Evolutionary conservation across 805 yeast species (phyloP).

Genomic region (Lachancea cidri): DNA sequence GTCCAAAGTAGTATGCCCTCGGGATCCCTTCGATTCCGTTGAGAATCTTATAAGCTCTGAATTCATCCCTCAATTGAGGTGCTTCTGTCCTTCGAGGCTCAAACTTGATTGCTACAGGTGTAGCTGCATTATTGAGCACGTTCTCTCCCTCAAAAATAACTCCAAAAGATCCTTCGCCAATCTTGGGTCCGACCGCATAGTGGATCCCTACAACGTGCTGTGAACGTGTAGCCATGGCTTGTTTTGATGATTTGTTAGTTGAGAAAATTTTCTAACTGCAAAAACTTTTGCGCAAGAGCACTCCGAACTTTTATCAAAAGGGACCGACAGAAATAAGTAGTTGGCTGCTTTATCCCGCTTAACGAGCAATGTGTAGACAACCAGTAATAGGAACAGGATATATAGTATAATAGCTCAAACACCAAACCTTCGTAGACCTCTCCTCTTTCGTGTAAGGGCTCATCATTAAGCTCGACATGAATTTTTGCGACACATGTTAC

Average conservation of each 20-base stretch:
- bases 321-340: too few relatives aligned
- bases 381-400: too few relatives aligned
- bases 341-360: too few relatives aligned
- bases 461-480: too few relatives aligned
- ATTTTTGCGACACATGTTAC: not conserved
- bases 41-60: constrained; percentile 68
- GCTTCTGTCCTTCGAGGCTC: constrained; percentile 80
- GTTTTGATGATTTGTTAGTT: not conserved
- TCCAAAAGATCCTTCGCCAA: constrained; percentile 86
- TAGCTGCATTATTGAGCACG: constrained; percentile 40
- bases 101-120: constrained; percentile 68
- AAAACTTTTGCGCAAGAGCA: not conserved
- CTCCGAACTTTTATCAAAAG: too few relatives aligned
- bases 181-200: constrained; percentile 75
- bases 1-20: constrained; percentile 80
- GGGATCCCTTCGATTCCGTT: constrained; percentile 71
- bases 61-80: constrained; percentile 78
- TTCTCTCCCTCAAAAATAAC: constrained; percentile 79
- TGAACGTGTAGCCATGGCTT: constrained; percentile 10
- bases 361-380: too few relatives aligned
- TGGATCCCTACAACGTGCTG: constrained; percentile 48
- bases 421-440: too few relatives aligned
- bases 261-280: not conserved
- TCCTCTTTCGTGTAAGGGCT: too few relatives aligned
- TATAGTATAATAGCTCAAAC: too few relatives aligned